Conservation (phyloP, 2,329 filamentous ascomycete species). For the Pseudogymnoascus sp. region DNA sequence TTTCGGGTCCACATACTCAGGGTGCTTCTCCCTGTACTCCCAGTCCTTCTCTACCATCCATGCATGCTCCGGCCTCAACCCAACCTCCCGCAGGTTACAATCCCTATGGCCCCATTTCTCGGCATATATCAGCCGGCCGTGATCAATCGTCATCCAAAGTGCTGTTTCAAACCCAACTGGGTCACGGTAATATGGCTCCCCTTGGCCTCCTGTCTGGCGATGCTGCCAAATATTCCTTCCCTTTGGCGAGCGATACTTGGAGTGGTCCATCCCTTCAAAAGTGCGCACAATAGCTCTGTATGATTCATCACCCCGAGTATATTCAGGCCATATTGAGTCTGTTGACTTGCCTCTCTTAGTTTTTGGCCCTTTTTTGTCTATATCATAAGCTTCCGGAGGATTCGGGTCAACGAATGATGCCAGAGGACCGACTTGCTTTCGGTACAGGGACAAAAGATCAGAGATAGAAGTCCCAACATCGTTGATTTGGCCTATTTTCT, state of each 20-base stretch:
- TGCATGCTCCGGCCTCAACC: constrained; percentile 35
- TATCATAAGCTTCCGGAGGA: constrained; percentile 20
- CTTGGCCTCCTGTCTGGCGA: constrained; percentile 41
- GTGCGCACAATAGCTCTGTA: constrained; percentile 9
- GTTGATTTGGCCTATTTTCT: constrained; percentile 34
- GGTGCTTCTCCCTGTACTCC: constrained; percentile 15
- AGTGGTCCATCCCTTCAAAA: neutral
- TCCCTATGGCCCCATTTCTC: constrained; percentile 39
- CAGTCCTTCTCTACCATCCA: constrained; percentile 39
- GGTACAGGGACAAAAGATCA: constrained; percentile 38
- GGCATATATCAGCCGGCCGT: constrained; percentile 33
- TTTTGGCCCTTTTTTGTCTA: constrained; percentile 9
- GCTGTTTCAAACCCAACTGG: constrained; percentile 36
- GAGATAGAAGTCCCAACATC: constrained; percentile 38
- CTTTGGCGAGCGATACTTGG: constrained; percentile 14
- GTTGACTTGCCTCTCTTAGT: neutral
- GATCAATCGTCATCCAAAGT: constrained; percentile 38
- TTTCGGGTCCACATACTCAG: neutral
- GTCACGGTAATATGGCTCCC: constrained; percentile 45
- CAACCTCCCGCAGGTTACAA: constrained; percentile 33
- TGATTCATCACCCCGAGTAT: neutral
- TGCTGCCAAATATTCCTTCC: constrained; percentile 44
- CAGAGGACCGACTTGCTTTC: constrained; percentile 25
- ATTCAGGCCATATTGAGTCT: neutral
- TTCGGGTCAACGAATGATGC: constrained; percentile 33